Percentiles rank a stretch among this genome's conserved stretches.
Conservation (phyloP, 108 stramenopile genomes). For the Fragilariopsis cylindrus region DNA sequence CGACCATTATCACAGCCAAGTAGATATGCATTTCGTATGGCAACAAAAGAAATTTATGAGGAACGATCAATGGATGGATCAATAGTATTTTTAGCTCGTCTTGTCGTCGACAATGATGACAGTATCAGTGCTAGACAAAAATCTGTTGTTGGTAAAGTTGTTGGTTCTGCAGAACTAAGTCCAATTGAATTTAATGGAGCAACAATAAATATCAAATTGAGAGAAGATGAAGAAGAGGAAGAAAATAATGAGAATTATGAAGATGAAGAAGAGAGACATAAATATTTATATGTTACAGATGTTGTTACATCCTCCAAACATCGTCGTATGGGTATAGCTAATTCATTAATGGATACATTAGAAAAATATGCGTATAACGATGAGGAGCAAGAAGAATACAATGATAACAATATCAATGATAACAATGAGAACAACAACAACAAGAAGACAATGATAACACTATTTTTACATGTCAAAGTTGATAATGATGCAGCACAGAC, state of each 20-base stretch:
- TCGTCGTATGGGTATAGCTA: constrained; percentile 55
- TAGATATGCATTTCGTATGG: constrained; percentile 46
- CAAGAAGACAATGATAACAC: background rate
- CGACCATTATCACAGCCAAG: constrained; percentile 12
- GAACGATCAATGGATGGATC: constrained; percentile 45
- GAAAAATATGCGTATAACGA: constrained; percentile 31
- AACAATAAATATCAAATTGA: background rate
- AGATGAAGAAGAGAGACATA: background rate
- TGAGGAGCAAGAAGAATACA: background rate
- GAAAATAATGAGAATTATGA: no score
- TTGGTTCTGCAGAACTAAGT: constrained; percentile 67
- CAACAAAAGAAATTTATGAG: constrained; percentile 48
- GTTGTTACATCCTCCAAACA: constrained; percentile 50
- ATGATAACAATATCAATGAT: background rate
- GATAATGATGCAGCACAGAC: constrained; percentile 40
- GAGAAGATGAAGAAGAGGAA: no score
- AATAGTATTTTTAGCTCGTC: constrained; percentile 41
- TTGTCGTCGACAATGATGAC: background rate
- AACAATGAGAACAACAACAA: background rate
- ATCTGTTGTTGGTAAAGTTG: background rate
- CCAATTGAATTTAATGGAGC: constrained; percentile 47
- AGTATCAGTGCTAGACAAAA: background rate
- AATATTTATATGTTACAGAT: constrained; percentile 54
- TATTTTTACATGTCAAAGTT: constrained; percentile 52
- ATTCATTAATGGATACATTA: constrained; percentile 46